A percentile compares a stretch with the other conserved stretches of the same genome.
phyloP scores from a whole-genome alignment of 1,284 basidiomycete genomes.

The Wolfiporia cocos region DNA sequence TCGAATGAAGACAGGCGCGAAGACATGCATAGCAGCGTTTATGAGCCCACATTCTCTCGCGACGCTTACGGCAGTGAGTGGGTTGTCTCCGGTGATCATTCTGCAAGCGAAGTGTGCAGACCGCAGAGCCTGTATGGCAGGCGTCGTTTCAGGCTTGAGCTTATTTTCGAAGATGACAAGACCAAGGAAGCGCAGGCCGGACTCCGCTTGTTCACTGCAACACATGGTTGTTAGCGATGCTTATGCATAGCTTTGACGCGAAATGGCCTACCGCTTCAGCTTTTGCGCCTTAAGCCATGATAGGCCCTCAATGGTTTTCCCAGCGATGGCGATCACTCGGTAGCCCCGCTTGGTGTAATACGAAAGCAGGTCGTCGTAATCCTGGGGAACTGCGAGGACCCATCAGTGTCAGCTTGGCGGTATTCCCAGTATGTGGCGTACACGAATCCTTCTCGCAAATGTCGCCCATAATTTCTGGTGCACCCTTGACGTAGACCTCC shows the following conservation, averaged over 20 bases:
- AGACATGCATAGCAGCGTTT: constrained; percentile 88
- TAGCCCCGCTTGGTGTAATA: constrained; percentile 98
- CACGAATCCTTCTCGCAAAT: constrained; percentile 89
- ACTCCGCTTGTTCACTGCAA: constrained; percentile 88
- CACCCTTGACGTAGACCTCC: constrained; percentile 98
- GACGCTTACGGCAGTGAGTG: constrained; percentile 94
- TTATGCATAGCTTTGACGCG: constrained; percentile 1
- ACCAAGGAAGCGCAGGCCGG: constrained; percentile 87
- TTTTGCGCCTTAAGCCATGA: constrained; percentile 98
- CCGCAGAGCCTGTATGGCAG: constrained; percentile 87
- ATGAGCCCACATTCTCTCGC: constrained; percentile 93
- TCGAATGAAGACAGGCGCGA: constrained; percentile 75
- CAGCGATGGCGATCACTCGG: constrained; percentile 97
- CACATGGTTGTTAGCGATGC: background rate
- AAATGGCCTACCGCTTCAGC: constrained; percentile 74
- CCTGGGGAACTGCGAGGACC: constrained; percentile 71
- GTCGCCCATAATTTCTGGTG: constrained; percentile 95
- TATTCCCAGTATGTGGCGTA: constrained; percentile 34
- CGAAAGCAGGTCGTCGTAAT: constrained; percentile 94
- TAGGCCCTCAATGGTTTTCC: constrained; percentile 89
- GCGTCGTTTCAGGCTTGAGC: constrained; percentile 89
- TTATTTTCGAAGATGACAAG: constrained; percentile 99
- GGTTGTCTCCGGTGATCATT: constrained; percentile 99
- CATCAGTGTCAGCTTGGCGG: background rate
- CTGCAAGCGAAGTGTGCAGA: constrained; percentile 89